Conservation (phyloP, 495 filamentous ascomycete species). For the Polyplosphaeria fusca region DNA sequence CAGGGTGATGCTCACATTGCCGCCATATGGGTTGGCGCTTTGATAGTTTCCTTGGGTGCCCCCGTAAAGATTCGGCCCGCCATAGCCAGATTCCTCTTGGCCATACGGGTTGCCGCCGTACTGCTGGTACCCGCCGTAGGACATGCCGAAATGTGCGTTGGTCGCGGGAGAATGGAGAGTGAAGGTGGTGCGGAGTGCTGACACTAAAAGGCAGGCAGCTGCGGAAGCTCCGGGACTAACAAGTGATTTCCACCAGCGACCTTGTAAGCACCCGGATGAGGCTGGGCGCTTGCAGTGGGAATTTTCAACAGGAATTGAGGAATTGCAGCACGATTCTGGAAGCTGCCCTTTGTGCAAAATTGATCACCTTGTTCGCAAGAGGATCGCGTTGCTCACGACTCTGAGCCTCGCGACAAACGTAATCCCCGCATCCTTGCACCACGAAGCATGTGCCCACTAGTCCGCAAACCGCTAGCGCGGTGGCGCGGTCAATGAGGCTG, state of each 20-base stretch:
- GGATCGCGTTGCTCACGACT: too few species aligned
- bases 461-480: too few species aligned
- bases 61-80: slow-evolving; percentile 42
- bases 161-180: not conserved
- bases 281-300: not conserved
- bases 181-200: not conserved
- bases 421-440: too few species aligned
- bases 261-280: not conserved
- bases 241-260: not conserved
- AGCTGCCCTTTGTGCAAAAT: too few species aligned
- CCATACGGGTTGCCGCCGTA: slow-evolving; percentile 48
- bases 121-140: slow-evolving; percentile 36
- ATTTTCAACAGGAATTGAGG: too few species aligned
- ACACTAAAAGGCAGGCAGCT: not conserved
- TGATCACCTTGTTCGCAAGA: too few species aligned
- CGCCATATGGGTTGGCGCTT: slow-evolving; percentile 39
- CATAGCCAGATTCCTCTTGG: slow-evolving; percentile 51
- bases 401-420: too few species aligned
- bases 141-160: slow-evolving; percentile 20
- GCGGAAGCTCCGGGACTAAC: not conserved
- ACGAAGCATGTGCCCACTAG: too few species aligned
- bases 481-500: too few species aligned
- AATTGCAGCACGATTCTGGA: too few species aligned
- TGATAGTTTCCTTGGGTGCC: slow-evolving; percentile 42
- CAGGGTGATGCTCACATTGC: slow-evolving; percentile 10